Base-by-base conservation (phyloP, 2,329 filamentous ascomycete species). In the Dactylellina cionopaga region DNA sequence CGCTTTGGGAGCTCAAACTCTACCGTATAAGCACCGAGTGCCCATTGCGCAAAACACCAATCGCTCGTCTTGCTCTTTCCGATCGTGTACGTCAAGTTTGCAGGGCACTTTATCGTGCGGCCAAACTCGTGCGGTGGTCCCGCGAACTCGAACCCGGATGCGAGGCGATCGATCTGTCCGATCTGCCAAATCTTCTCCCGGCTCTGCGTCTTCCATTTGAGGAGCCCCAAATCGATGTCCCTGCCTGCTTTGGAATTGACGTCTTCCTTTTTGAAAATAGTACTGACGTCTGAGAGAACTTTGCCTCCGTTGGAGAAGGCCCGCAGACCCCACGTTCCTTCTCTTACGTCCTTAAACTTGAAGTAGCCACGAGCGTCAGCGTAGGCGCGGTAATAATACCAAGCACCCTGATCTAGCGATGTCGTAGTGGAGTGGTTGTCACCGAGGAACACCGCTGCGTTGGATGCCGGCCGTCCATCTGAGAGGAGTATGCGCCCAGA, bases 11-110 rank as follows among this genome's bases (percentile, higher is more conserved):
- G 35, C 29, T 71, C 39, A 56, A 82, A 82, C 6, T 76, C 64
- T 19, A 81, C 77, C 5, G 78, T 78, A 80, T 80, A 81, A 33
- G 79, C 81, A 0, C 80, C 80, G 13, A 75, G 62, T 27, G 78
- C 76, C 2, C 81, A 81, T 69, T 84, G 83, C 0, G 80, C 83
- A 59, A 84, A 85, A 69, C 81, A 85, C 84, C 84, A 85, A 62
- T 85, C 83, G 0, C 76, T 74, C 1, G 78, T 78, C 3, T 76
- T 76, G 15, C 78, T 81, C 49, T 75, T 62, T 2, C 83, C 83
- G 10, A 84, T 76, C 0, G 78, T 82, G 74, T 81, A 85, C 0
- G 80, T 82, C 7, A 85, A 74, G 60, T 84, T 81, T 1, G 79
- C 80, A 0, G 84, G 83, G 37, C 82, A 84, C 1, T 79, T 77